These are phyloP conservation scores for Dissophora ornata DNA, from an alignment of 192 early-diverging fungal genomes.

Conservation along the genomic window DNA sequence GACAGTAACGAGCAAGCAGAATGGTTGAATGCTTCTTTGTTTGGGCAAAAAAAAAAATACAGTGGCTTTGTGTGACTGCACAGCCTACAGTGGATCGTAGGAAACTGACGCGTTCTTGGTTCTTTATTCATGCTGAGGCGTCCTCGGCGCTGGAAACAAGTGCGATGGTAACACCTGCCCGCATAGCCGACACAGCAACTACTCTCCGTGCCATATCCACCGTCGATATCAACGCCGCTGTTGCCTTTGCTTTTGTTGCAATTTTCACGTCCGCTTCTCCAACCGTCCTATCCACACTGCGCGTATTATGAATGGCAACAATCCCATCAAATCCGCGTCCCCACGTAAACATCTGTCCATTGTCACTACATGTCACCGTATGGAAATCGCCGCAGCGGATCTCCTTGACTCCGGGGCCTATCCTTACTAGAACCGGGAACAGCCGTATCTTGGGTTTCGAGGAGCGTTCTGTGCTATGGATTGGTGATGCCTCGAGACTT, in stretches of 20 bases:
- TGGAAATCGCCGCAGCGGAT: slow-evolving; percentile 44
- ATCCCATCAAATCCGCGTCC: slow-evolving; percentile 33
- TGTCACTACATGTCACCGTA: slow-evolving; percentile 29
- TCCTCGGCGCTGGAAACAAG: slow-evolving; percentile 1
- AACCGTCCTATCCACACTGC: not conserved
- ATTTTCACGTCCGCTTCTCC: not conserved
- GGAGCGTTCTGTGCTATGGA: not conserved
- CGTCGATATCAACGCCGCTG: not conserved
- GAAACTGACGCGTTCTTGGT: too few species aligned
- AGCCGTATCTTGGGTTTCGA: slow-evolving; percentile 13
- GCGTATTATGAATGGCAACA: slow-evolving; percentile 14
- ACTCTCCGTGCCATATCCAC: slow-evolving; percentile 2
- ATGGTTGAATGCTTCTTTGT: not conserved
- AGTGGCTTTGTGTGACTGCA: too few species aligned
- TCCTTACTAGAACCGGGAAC: slow-evolving; percentile 24
- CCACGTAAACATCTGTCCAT: slow-evolving; percentile 39
- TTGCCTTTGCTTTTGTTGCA: too few species aligned
- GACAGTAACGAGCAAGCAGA: too few species aligned
- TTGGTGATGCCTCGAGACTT: not conserved
- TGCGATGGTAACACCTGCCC: slow-evolving; percentile 18
- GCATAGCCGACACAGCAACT: slow-evolving; percentile 31
- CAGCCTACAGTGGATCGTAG: too few species aligned
- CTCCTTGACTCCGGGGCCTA: slow-evolving; percentile 28
- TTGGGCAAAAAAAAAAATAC: slow-evolving; percentile 19
- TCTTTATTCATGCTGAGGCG: too few species aligned